Percentiles rank a stretch among this genome's conserved stretches.
These are phyloP conservation scores for Debaryomyces fabryi DNA, from an alignment of 1,139 yeast species.

Conservation along the genomic window DNA sequence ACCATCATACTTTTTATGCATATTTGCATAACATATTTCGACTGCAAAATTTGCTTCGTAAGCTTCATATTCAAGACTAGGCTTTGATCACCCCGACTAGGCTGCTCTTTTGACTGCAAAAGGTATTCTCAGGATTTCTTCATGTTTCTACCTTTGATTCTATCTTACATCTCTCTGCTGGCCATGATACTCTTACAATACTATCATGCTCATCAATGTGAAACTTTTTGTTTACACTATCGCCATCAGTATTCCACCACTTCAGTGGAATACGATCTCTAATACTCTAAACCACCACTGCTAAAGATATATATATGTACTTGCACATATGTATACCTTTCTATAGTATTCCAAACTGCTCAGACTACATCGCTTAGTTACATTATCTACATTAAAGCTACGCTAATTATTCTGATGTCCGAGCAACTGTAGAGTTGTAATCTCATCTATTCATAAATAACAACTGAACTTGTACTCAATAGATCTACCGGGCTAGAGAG, in stretches of 20 bases:
- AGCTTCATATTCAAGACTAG: background rate
- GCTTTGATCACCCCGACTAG: background rate
- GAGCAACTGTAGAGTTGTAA: constrained; percentile 35
- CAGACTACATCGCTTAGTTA: background rate
- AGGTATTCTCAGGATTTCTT: background rate
- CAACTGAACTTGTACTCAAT: constrained; percentile 33
- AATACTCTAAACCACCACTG: background rate
- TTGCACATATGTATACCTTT: no score
- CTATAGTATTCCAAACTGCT: background rate
- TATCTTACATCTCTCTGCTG: background rate
- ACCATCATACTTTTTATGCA: background rate
- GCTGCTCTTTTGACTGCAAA: background rate
- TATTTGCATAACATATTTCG: background rate
- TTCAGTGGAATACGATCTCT: background rate
- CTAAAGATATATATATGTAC: background rate
- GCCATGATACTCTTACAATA: background rate
- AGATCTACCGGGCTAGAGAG: constrained; percentile 42
- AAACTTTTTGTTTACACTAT: no score
- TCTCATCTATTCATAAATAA: constrained; percentile 23
- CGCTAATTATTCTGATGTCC: constrained; percentile 18
- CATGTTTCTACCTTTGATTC: background rate
- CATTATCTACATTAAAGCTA: background rate
- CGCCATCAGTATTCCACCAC: background rate
- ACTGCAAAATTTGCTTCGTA: background rate
- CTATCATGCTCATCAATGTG: background rate